Evolutionary conservation across 805 yeast species (phyloP), one percentile per base, ranked within the genome.

Genomic region (Spathaspora arborariae): DNA sequence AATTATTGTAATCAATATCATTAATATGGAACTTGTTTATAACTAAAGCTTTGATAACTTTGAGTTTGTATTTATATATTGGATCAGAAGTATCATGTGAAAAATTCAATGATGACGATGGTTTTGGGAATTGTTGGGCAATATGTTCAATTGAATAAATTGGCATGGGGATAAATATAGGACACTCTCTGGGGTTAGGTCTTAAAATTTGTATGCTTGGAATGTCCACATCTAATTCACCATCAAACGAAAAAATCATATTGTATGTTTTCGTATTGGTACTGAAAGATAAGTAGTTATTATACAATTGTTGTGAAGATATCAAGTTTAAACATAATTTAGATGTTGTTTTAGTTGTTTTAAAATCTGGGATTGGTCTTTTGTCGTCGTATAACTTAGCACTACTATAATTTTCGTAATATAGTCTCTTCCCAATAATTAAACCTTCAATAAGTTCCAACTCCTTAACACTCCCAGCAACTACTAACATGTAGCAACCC

Each of bases 381-480:
- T 49, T 49, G 36, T 68, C 74, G 27, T 77, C 80, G 52, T 73
- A 77, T 20, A 84, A 62, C 16, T 84, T 77, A 0, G 81, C 72
- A 13, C 88, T 88, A 20, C 89, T 80, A 54, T 84, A 77, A 53
- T 96, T 77, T 49, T 75, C 76, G 57, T 85, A 85, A 50, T 76
- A 75, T 34, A 88, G 63, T 33, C 70, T 70, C 56, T 87, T 81
- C 2, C 96, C 97, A n/a, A 85, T 69, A 11, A 89, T 58, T 39
- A 85, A 72, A 0, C 91, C 86, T 62, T 90, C 97, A 5, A 90
- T 72, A 40, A 90, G 66, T 58, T 90, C 95, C 51, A 86, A 60
- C 57, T 86, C 94, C 57, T 84, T 82, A 19, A 83, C 74, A 55
- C 74, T 78, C 33, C 78, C 75, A 0, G 89, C 84, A 2, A 82